Evolutionary conservation across 192 early-diverging fungal genomes (phyloP), one percentile per base, ranked within the genome.

Genomic region (Backusella psychrophila): DNA sequence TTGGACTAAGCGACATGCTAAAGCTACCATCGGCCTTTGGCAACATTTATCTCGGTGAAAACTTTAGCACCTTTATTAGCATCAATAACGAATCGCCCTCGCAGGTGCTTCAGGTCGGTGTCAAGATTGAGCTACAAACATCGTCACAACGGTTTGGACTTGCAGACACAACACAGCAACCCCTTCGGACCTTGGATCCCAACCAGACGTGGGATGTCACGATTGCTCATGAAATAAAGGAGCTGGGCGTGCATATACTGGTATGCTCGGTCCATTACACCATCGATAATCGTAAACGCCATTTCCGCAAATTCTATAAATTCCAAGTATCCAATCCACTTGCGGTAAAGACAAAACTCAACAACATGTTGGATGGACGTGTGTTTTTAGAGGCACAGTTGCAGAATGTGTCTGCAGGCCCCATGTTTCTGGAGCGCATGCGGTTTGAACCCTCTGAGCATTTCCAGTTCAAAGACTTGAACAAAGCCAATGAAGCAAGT

Each of bases 321-420:
- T 99, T 99, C 81, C 95, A 97, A 86, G 97, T 97, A 17, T 80
- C 94, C 56, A 99, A 99, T 81, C 97, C 97, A 49, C 87, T 99
- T 39, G 89, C 95, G 11, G 97, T 99, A 67, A 98, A 97, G 82
- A 99, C 97, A 11, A 98, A 97, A 74, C 91, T 98, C 59, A 96
- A 99, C 84, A 92, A 93, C 34, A 81, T 95, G 75, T 66, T 78
- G 15, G 88, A 91, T 63, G 90, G 90, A 15, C 73, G 82, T 12
- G 89, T 94, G 12, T 91, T 96, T 77, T 83, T 99, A 59, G 97
- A 99, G 81, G 94, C 94, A n/a, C 95, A 97, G 83, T 88, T 99
- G 15, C 94, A 96, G 79, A 99, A 99, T 80, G 89, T 94, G 17
- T 89, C 94, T 2, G 87, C 82, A 4, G 85, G 81, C 6, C 84